Evolutionary conservation across 1,284 basidiomycete species (phyloP), one percentile per base, ranked within the genome.

Genomic region (Leccinum subatratum): DNA sequence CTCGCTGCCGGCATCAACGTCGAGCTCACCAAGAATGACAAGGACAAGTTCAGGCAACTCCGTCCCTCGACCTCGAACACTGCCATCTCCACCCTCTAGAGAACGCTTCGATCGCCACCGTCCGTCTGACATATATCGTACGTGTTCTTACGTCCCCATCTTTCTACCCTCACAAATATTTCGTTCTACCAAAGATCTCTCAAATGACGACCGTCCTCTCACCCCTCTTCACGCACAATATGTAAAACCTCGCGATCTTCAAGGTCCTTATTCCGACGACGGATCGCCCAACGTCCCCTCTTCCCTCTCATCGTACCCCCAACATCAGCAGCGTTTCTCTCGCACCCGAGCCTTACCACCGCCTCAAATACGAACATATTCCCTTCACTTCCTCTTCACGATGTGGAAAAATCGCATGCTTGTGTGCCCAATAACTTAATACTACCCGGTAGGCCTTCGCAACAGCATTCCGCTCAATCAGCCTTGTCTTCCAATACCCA

Each of bases 271-370:
- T 71, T 72, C 62, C 6, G 48, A 51, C 72, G 73, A 51, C 20
- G 66, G 59, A 12, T 66, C 59, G 65, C 67, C 34, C 39, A 68
- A 62, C 22, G 61, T 58, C 66, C 70, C 66, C 22, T 63, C 79
- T 6, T 70, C 81, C 81, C 82, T 22, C 79, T 83, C 11, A 71
- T 80, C 54, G 80, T 81, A 25, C 82, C 85, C 0, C 76, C 78
- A 25, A 81, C 81, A 61, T 72, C 78, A 12, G 80, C 79, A 20
- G n/a, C n/a, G n/a, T 80, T 79, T 66, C 75, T 70, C 39, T 61
- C 68, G 1, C 71, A 70, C 3, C 64, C 61, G 48, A 68, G 72
- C 45, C 69, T 70, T 12, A 65, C 60, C 59, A 63, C 78, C 12
- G 68, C 73, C 37, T 71, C 77, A 18, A 68, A 73, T 62, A 73